phyloP scores from a whole-genome alignment of 495 filamentous ascomycete genomes.

The Penicillium simplicissimum region DNA sequence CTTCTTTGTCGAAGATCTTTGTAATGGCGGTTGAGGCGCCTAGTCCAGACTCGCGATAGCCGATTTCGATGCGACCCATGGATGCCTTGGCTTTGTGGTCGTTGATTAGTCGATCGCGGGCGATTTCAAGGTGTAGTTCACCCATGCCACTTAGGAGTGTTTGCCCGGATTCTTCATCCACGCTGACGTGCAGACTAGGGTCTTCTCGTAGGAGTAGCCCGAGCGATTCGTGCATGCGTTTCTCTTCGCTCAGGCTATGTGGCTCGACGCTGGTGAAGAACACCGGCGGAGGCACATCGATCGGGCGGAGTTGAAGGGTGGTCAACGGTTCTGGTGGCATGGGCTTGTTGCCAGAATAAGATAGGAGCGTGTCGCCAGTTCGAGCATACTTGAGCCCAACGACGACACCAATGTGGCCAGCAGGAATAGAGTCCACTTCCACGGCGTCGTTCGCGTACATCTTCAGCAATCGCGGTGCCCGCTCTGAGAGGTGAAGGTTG shows the following conservation, averaged over 20 bases:
- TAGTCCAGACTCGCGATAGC: conserved; percentile 81
- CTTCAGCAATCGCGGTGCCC: conserved; percentile 76
- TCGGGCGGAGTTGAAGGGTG: conserved; percentile 80
- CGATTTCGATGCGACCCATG: conserved; percentile 93
- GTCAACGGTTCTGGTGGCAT: conserved; percentile 68
- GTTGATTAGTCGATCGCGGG: conserved; percentile 79
- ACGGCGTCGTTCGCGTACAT: conserved; percentile 91
- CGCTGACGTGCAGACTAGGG: conserved; percentile 81
- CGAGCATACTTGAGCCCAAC: conserved; percentile 84
- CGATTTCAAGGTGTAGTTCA: conserved; percentile 95
- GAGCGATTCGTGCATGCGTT: conserved; percentile 73
- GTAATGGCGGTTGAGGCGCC: conserved; percentile 52
- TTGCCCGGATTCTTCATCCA: conserved; percentile 89
- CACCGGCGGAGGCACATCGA: conserved; percentile 87
- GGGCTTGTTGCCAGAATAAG: conserved; percentile 62
- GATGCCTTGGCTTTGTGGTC: conserved; percentile 87
- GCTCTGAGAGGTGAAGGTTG: conserved; percentile 77
- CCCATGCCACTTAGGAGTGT: conserved; percentile 96
- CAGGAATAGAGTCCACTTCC: conserved; percentile 74
- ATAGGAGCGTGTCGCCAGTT: conserved; percentile 89
- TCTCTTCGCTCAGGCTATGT: conserved; percentile 73
- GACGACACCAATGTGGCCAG: conserved; percentile 96
- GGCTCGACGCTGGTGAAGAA: conserved; percentile 95
- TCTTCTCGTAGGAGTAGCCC: conserved; percentile 84
- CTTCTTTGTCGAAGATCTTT: conserved; percentile 70